Percentiles rank a stretch among this genome's conserved stretches.
phyloP scores from a whole-genome alignment of 352 stramenopile species.

The Globisporangium nunn region DNA sequence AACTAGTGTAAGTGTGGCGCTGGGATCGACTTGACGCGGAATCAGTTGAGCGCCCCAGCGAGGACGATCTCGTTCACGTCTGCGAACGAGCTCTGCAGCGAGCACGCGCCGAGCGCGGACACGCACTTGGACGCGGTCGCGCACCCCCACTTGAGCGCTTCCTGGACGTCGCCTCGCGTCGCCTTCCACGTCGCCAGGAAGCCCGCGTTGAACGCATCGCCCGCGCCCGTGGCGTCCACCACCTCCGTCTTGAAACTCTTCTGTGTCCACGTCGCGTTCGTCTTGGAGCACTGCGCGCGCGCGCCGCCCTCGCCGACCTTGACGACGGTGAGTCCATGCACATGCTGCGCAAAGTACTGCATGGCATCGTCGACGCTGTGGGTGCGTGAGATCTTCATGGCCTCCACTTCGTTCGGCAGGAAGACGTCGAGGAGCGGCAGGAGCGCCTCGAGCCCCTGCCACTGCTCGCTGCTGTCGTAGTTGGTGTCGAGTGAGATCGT shows the following conservation, averaged over 20 bases:
- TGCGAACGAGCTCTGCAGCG: slow-evolving; percentile 28
- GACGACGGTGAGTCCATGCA: slow-evolving; percentile 52
- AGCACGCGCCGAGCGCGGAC: slow-evolving; percentile 45
- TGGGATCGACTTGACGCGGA: too few relatives aligned
- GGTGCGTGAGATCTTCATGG: slow-evolving; percentile 51
- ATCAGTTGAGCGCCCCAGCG: slow-evolving; percentile 3
- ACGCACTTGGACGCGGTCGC: slow-evolving; percentile 58
- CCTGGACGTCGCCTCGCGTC: slow-evolving; percentile 32
- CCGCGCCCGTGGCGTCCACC: slow-evolving; percentile 77
- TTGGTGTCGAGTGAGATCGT: slow-evolving; percentile 82
- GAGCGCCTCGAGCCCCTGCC: slow-evolving; percentile 48
- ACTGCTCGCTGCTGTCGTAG: slow-evolving; percentile 69
- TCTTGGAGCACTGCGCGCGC: slow-evolving; percentile 39
- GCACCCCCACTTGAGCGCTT: slow-evolving; percentile 60
- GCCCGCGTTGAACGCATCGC: slow-evolving; percentile 82
- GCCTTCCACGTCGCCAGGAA: slow-evolving; percentile 70
- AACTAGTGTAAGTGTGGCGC: too few relatives aligned
- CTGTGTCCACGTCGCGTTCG: slow-evolving; percentile 31
- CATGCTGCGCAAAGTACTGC: slow-evolving; percentile 31
- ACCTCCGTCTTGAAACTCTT: slow-evolving; percentile 44
- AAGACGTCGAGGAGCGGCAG: slow-evolving; percentile 75
- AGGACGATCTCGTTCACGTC: slow-evolving; percentile 39
- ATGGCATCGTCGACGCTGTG: slow-evolving; percentile 47
- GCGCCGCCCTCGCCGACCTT: slow-evolving; percentile 64
- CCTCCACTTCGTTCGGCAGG: slow-evolving; percentile 79